Base-by-base conservation (phyloP, 2,329 filamentous ascomycete species). In the Alternaria solani region DNA sequence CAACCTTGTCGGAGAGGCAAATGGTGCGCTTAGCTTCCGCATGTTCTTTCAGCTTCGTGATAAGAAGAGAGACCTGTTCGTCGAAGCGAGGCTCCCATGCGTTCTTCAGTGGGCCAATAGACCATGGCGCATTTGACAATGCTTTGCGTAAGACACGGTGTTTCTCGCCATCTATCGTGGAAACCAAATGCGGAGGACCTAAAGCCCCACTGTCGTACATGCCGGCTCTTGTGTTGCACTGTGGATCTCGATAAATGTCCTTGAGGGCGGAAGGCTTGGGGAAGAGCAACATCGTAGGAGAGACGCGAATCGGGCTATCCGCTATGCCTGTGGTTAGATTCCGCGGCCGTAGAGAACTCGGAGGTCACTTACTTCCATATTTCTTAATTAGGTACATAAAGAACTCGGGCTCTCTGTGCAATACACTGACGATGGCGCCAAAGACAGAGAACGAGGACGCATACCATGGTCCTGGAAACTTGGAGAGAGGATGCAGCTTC, bases 401-500 rank as follows among this genome's bases (percentile, higher is more conserved):
- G 55, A 69, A 76, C 16, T 75, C 59, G 3, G 73, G 74, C 47
- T 77, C 74, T 30, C 62, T 65, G 34, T 69, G 61, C 28, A 64
- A 58, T 14, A 75, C 57, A 2, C 72, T 77, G 18, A 76, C 65
- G 5, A 75, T 47, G 4, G 73, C 74, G 1, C 66, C 53, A 25
- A 69, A 63, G 7, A 80, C 7, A 9, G 77, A 77, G 52, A 76
- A 77, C 1, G 77, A 75, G 11, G 75, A 73, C 38, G 70, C 68
- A 44, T 78, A 71, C 64, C 72, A 78, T n/a, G 82, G 81, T 14
- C 81, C 82, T 2, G 79, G 81, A 57, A 78, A 81, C 38, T 75
- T 75, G 9, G 76, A 66, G 0, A 83, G 70, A 7, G 81, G 81
- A 51, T 82, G 79, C 34, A 83, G 74, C 59, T 72, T 81, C 30